These are phyloP conservation scores for Candida odintsovae DNA, from an alignment of 805 yeast species.

Conservation along the genomic window DNA sequence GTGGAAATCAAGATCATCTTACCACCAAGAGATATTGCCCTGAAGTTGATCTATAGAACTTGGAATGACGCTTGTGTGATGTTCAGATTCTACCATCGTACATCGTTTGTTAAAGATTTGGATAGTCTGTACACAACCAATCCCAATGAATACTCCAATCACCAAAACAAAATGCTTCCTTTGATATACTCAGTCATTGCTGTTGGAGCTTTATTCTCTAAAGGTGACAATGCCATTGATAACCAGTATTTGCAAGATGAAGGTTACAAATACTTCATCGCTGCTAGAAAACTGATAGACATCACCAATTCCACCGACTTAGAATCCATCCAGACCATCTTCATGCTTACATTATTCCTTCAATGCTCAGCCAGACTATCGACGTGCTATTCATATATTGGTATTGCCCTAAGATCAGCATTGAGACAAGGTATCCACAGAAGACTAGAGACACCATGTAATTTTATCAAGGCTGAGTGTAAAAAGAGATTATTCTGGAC, in stretches of 20 bases:
- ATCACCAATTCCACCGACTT: slow-evolving; percentile 82
- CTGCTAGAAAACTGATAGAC: slow-evolving; percentile 79
- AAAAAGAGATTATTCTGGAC: slow-evolving; percentile 86
- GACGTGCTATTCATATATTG: slow-evolving; percentile 87
- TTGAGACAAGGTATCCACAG: slow-evolving; percentile 81
- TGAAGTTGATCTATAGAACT: slow-evolving; percentile 66
- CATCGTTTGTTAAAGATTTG: slow-evolving; percentile 69
- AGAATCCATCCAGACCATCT: slow-evolving; percentile 77
- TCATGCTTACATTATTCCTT: slow-evolving; percentile 78
- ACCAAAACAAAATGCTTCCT: slow-evolving; percentile 77
- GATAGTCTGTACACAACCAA: slow-evolving; percentile 74
- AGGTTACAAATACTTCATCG: slow-evolving; percentile 79
- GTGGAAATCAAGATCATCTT: slow-evolving; percentile 49
- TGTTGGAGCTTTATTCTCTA: slow-evolving; percentile 73
- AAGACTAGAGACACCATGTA: slow-evolving; percentile 40
- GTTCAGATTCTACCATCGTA: slow-evolving; percentile 82
- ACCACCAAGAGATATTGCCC: slow-evolving; percentile 73
- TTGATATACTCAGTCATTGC: slow-evolving; percentile 81
- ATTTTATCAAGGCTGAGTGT: slow-evolving; percentile 74
- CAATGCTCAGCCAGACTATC: slow-evolving; percentile 88
- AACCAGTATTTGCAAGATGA: slow-evolving; percentile 42
- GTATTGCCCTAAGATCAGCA: slow-evolving; percentile 82
- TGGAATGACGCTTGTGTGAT: slow-evolving; percentile 86
- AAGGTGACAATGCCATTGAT: slow-evolving; percentile 26
- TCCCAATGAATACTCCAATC: slow-evolving; percentile 67